phyloP scores from a whole-genome alignment of 257 asterid genomes.

The Gynochthodes officinalis region DNA sequence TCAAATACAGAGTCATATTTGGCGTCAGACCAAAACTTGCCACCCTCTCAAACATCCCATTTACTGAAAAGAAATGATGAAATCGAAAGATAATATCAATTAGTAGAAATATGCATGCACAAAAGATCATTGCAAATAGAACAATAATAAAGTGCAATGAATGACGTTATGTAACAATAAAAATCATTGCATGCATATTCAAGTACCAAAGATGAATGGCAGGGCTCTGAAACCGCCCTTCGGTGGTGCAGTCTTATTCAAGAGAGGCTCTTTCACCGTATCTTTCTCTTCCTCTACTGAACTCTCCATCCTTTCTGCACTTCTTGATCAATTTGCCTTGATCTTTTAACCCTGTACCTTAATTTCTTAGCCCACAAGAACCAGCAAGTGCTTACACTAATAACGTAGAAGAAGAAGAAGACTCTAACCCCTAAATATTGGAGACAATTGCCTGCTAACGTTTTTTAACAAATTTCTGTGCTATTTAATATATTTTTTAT shows the following conservation, averaged over 20 bases:
- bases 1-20: conserved; percentile 62
- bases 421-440: not conserved
- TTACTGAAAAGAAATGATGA: conserved; percentile 32
- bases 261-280: conserved; percentile 7
- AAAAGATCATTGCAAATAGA: not conserved
- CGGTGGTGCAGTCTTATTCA: not conserved
- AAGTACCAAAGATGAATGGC: conserved; percentile 62
- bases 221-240: conserved; percentile 73
- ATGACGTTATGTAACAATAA: too few relatives aligned
- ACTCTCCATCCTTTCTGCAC: conserved; percentile 4
- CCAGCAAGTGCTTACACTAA: not conserved
- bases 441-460: too few relatives aligned
- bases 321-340: not conserved
- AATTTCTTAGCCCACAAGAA: not conserved
- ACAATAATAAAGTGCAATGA: too few relatives aligned
- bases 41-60: conserved; percentile 56
- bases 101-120: not conserved
- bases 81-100: too few relatives aligned
- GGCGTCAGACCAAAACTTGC: conserved; percentile 55
- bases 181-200: too few relatives aligned
- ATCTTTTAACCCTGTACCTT: not conserved
- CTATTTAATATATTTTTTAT: too few relatives aligned
- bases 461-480: too few relatives aligned
- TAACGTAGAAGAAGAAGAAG: too few relatives aligned
- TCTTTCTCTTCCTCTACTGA: conserved; percentile 4